Percentiles rank a stretch among this genome's conserved stretches.
phyloP scores from a whole-genome alignment of 306 rosid species.

The Glycine tomentella region DNA sequence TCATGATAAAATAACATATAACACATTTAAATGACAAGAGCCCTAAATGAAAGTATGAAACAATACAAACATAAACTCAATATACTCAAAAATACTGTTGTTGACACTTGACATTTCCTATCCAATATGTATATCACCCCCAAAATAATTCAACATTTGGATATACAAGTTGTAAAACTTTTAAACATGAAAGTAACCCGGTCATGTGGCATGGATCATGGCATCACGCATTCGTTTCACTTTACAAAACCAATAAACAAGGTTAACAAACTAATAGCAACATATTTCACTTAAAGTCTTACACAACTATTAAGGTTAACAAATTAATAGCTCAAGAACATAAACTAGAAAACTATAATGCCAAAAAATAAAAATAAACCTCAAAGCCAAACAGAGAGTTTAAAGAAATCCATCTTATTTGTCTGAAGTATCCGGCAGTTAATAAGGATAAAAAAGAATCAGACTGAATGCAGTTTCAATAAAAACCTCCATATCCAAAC shows the following conservation, averaged over 20 bases:
- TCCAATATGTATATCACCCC: not conserved
- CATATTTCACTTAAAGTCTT: slow-evolving; percentile 17
- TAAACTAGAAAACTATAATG: slow-evolving; percentile 1
- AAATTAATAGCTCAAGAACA: slow-evolving; percentile 6
- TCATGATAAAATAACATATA: slow-evolving; percentile 43
- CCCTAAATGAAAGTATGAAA: slow-evolving; percentile 19
- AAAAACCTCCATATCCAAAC: not conserved
- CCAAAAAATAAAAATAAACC: slow-evolving; percentile 7
- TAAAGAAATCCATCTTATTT: slow-evolving; percentile 10
- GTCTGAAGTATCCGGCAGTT: slow-evolving; percentile 15
- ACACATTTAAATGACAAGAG: slow-evolving; percentile 4
- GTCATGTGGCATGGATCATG: not conserved
- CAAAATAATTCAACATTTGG: slow-evolving; percentile 31
- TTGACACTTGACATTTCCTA: slow-evolving; percentile 15
- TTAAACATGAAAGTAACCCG: slow-evolving; percentile 6
- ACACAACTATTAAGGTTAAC: slow-evolving; percentile 3
- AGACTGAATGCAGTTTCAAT: not conserved
- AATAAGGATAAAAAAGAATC: not conserved
- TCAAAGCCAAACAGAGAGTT: not conserved
- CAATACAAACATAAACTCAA: not conserved
- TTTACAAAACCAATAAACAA: slow-evolving; percentile 1
- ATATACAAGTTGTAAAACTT: not conserved
- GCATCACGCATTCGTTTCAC: not conserved
- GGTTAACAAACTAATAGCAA: slow-evolving; percentile 7
- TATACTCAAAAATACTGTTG: not conserved